Evolutionary conservation across 2,329 filamentous ascomycete genomes (phyloP), one percentile per base, ranked within the genome.

Genomic region (Teratosphaeriaceae sp.): DNA sequence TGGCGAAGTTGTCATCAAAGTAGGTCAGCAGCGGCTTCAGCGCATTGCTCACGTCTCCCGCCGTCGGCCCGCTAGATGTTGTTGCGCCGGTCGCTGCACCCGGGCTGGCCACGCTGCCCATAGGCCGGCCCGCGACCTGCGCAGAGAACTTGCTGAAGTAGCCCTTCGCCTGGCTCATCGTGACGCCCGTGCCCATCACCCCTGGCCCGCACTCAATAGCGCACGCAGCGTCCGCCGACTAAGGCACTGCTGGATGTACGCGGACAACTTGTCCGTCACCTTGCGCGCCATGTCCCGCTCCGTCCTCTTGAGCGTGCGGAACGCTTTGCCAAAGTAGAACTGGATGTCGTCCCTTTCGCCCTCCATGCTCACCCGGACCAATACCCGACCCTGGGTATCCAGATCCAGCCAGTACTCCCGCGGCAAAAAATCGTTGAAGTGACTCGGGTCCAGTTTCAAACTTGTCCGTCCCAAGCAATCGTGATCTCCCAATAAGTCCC

Each of bases 261-360:
- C 80, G 36, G 88, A 90, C 39, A 98, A 82, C 87, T 98, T 98
- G 69, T 97, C 92, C 6, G 92, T 97, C 58, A 97, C 92, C 67
- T 89, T 94, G 48, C 92, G 80, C 42, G 94, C 94, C 92, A 98
- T 98, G 64, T 98, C 92, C 57, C 90, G 79, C 68, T 98, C 90
- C 0, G 90, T 94, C 53, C 92, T 80, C 73, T 97, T 97, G 54
- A 98, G 73, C 47, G 90, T 88, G 36, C 92, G 79, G 70, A 98
- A 98, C 20, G 92, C 86, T 67, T 96, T 97, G 56, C 89, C 92
- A 65, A 97, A 97, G 60, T 96, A 90, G 65, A 98, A 98, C 58
- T 96, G 87, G 45, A 98, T 98, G 61, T 98, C 92, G 61, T 98
- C 92, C 49, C 92, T 79, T 67, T 98, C 92, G 40, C 92, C 92